Evolutionary conservation across 2,329 filamentous ascomycete species (phyloP).

Genomic region (Calcarisporium arbuscula): DNA sequence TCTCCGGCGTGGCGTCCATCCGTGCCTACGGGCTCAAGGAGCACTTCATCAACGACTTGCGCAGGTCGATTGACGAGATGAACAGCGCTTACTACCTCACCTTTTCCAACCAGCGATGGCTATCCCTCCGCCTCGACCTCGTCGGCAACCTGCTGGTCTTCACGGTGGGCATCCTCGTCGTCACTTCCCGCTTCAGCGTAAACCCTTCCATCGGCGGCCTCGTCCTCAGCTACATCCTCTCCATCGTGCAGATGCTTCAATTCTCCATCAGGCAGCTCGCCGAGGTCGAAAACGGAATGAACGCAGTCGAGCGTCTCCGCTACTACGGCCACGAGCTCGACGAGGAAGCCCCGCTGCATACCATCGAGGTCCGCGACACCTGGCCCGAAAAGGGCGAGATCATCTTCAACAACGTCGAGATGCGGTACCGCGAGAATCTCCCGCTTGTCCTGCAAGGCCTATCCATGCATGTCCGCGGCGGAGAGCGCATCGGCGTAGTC

Average conservation of each 20-base stretch:
- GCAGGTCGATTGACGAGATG: conserved; percentile 79
- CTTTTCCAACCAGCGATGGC: conserved; percentile 92
- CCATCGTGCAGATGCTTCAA: conserved; percentile 92
- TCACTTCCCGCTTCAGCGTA: conserved; percentile 83
- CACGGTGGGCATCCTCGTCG: conserved; percentile 80
- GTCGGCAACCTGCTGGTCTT: conserved; percentile 84
- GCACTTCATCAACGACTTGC: conserved; percentile 65
- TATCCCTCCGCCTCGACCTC: conserved; percentile 75
- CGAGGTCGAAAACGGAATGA: conserved; percentile 98
- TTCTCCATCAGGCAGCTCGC: conserved; percentile 91
- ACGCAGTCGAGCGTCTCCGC: conserved; percentile 83
- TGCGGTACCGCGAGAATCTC: conserved; percentile 68
- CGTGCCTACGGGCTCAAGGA: conserved; percentile 79
- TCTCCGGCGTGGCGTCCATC: conserved; percentile 78
- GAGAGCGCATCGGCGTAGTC: conserved; percentile 75
- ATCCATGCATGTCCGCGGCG: conserved; percentile 64
- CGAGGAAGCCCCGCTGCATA: conserved; percentile 80
- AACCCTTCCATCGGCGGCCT: conserved; percentile 79
- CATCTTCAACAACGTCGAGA: conserved; percentile 65
- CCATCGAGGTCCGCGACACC: conserved; percentile 60
- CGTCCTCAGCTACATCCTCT: conserved; percentile 86
- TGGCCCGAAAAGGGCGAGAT: conserved; percentile 90
- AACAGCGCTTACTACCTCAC: conserved; percentile 91
- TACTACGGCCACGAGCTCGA: conserved; percentile 85
- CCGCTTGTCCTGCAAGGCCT: conserved; percentile 68